These are phyloP conservation scores for Umbellularia californica DNA, from an alignment of 164 flowering plant species.

Conservation along the genomic window DNA sequence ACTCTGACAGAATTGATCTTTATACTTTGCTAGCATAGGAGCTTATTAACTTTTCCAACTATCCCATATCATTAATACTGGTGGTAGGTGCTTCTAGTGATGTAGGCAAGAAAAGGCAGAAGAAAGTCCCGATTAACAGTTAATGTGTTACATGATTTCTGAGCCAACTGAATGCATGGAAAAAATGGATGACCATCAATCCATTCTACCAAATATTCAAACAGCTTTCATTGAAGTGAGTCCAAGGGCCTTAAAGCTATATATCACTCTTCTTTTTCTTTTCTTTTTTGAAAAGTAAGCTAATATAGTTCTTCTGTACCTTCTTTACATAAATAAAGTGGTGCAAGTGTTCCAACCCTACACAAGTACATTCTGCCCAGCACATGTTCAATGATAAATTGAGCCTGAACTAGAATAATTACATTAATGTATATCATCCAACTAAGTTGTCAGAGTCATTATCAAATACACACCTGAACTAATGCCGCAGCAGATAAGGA, in stretches of 20 bases:
- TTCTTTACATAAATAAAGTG: not conserved
- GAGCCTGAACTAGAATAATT: not conserved
- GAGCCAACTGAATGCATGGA: not conserved
- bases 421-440: too few species aligned
- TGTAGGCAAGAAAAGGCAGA: not conserved
- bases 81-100: not conserved
- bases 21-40: not conserved
- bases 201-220: not conserved
- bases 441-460: not conserved
- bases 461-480: conserved; percentile 58
- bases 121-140: not conserved
- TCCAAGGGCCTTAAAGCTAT: too few species aligned
- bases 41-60: not conserved
- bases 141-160: not conserved
- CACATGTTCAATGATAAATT: not conserved
- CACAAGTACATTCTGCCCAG: not conserved
- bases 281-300: not conserved
- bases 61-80: not conserved
- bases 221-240: not conserved
- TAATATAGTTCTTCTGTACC: not conserved
- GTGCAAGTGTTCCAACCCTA: not conserved
- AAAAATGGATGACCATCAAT: not conserved
- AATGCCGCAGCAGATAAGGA: conserved; percentile 81
- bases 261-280: too few species aligned
- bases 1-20: too few species aligned